A percentile compares a stretch with the other conserved stretches of the same genome.
These are phyloP conservation scores for Herpetomonas muscarum DNA, from an alignment of 208 protist species.

Conservation along the genomic window DNA sequence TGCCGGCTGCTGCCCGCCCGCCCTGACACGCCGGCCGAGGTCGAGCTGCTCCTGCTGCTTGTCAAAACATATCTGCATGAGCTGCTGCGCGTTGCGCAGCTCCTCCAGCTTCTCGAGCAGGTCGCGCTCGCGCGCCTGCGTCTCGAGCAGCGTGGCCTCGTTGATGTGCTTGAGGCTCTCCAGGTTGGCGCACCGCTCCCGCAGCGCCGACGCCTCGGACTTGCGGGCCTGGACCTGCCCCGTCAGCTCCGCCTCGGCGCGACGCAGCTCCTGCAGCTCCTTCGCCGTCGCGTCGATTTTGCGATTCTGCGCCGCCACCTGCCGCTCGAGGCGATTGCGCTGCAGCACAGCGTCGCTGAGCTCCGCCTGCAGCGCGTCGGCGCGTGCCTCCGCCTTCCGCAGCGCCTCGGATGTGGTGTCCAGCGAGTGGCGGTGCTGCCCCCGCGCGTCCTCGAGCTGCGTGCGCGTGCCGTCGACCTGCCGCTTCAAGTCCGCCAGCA, in stretches of 20 bases:
- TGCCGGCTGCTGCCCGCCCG: neutral
- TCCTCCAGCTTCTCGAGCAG: conserved; percentile 78
- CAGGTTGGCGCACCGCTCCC: conserved; percentile 76
- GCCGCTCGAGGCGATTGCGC: conserved; percentile 34
- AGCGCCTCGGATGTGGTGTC: conserved; percentile 23
- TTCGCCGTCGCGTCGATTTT: conserved; percentile 27
- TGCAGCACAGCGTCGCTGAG: conserved; percentile 28
- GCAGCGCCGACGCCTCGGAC: conserved; percentile 59
- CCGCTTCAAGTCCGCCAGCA: conserved; percentile 29
- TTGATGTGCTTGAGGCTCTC: conserved; percentile 82
- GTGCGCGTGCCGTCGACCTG: conserved; percentile 26
- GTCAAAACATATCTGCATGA: conserved; percentile 89
- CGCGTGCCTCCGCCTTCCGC: conserved; percentile 31
- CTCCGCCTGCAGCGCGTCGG: conserved; percentile 28
- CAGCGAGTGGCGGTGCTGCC: conserved; percentile 22
- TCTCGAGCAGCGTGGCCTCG: conserved; percentile 57
- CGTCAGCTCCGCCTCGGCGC: conserved; percentile 40
- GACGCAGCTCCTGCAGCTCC: conserved; percentile 46
- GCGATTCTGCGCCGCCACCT: conserved; percentile 27
- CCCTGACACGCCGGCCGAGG: conserved; percentile 52
- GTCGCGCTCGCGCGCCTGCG: conserved; percentile 61
- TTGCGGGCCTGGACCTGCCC: conserved; percentile 56
- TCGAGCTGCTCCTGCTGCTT: conserved; percentile 88
- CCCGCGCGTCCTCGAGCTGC: conserved; percentile 32
- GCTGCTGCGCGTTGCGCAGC: conserved; percentile 66